Percentiles rank a stretch among this genome's conserved stretches.
phyloP scores from a whole-genome alignment of 208 protist species.

The Phytomonas sp. region DNA sequence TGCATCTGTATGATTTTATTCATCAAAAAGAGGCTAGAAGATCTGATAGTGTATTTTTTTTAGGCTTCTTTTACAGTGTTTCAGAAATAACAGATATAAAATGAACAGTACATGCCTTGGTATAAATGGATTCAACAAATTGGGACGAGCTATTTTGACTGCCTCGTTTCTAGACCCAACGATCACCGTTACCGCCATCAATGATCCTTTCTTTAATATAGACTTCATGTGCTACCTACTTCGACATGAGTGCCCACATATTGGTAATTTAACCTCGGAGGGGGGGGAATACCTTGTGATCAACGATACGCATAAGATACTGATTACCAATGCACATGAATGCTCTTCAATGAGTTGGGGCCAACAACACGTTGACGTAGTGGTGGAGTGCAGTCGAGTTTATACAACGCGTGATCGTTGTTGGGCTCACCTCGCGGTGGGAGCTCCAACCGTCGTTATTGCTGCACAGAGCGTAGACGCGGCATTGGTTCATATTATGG shows the following conservation, averaged over 20 bases:
- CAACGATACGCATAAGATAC: constrained; percentile 25
- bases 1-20: background rate
- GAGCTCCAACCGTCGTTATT: constrained; percentile 97
- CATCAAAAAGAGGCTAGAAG: constrained; percentile 7
- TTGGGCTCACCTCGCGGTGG: constrained; percentile 85
- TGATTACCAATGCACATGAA: constrained; percentile 41
- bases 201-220: constrained; percentile 91
- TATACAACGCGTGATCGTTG: constrained; percentile 91
- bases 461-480: constrained; percentile 93
- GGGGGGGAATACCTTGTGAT: constrained; percentile 54
- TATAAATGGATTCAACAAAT: constrained; percentile 96
- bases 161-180: constrained; percentile 56
- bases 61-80: constrained; percentile 2
- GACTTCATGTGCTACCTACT: constrained; percentile 92
- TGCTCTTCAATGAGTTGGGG: constrained; percentile 91
- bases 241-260: constrained; percentile 86
- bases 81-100: background rate
- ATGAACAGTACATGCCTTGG: constrained; percentile 22
- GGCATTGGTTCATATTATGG: constrained; percentile 93
- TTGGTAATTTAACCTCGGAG: constrained; percentile 13
- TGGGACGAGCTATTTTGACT: constrained; percentile 90
- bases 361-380: constrained; percentile 77
- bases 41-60: constrained; percentile 9
- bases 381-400: constrained; percentile 97
- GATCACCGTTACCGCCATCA: constrained; percentile 86